Base-by-base conservation (phyloP, 768 basidiomycete genomes). In the Kwoniella pini region DNA sequence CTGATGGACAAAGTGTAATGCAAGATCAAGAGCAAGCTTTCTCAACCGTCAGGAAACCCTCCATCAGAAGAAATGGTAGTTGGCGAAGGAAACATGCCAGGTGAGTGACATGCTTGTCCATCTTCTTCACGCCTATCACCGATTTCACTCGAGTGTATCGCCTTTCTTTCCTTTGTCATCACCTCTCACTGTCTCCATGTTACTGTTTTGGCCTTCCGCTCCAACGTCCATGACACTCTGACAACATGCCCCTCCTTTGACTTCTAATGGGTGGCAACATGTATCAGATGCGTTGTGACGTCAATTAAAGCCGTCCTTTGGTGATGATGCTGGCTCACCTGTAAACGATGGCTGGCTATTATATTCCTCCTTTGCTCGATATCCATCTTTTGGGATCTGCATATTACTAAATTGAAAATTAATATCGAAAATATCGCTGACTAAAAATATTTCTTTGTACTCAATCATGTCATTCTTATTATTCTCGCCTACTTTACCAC, bases 41-140 rank as follows among this genome's bases (percentile, higher is more conserved):
- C 27, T 54, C 57, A 30, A 48, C 57, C 4, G 44, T 22, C 22
- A 42, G 58, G 26, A 54, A 52, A 21, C 30, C 50, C 5, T 58
- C 61, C 2, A 26, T 64, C 55, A 66, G 54, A 38, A 54, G 70
- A n/a, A 58, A 40, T 24, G 60, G 58, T 12, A 72, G 70, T 45
- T 69, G 67, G 67, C 33, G 68, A 28, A 50, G 54, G 39, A 69
- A 69, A 48, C 65, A 72, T 51, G 65, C 66, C 13, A 72, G 68
- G 71, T 72, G 68, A 72, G 71, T 68, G 9, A 19, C 9, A 42
- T 17, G 31, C 13, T 15, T 19, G n/a, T 52, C n/a, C n/a, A n/a
- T 38, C 33, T 27, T 4, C 19, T 31, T 2, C 22, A 12, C 31
- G 15, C 49, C 17, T 22, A 44, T 22, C 15, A n/a, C 7, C 45